Base-by-base conservation (phyloP, 805 yeast genomes). In the Tetrapisispora pingtungensis region DNA sequence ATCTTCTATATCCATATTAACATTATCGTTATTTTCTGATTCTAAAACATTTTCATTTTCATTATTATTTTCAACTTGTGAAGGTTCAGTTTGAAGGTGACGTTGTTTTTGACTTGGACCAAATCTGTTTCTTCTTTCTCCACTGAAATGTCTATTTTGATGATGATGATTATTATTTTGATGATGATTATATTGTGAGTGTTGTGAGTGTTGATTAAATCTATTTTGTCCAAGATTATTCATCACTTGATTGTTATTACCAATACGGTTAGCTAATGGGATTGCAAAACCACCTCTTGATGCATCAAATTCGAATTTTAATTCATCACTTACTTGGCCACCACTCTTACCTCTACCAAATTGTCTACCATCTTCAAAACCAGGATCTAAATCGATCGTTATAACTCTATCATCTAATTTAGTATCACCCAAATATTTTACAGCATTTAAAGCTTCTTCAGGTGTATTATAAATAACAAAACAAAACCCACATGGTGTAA, bases 401-500 rank as follows among this genome's bases (percentile, higher is more conserved):
- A 93, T 74, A 33, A 73, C 69, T 49, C 85, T 79, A 41, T 89
- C 95, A 57, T 90, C 96, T 42, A 93, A 74, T 55, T 80, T 81
- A 0, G 96, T 87, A 44, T 79, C 81, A 53, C 85, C 80, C 41
- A 93, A 67, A 57, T 79, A 90, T 61, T 87, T 84, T 59, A 90
- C 77, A 2, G 96, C 84, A 51, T 83, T 78, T 43, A 88, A 68
- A 1, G 96, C 87, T 41, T 85, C 88, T 41, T 72, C 72, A 36
- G 80, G 80, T 26, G 69, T 62, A 43, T 73, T 74, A 61, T 81
- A 93, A 38, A 87, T 82, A 33, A 93, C 88, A 60, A 93, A 93
- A 60, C 97, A 89, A 63, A 93, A 90, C 15, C 98, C 97, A 60
- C 97, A 89, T 1, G 98, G 98, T 1, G 96, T 89, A 56, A 81